Evolutionary conservation across 306 rosid genomes (phyloP).

Genomic region (Ammopiptanthus mongolicus): DNA sequence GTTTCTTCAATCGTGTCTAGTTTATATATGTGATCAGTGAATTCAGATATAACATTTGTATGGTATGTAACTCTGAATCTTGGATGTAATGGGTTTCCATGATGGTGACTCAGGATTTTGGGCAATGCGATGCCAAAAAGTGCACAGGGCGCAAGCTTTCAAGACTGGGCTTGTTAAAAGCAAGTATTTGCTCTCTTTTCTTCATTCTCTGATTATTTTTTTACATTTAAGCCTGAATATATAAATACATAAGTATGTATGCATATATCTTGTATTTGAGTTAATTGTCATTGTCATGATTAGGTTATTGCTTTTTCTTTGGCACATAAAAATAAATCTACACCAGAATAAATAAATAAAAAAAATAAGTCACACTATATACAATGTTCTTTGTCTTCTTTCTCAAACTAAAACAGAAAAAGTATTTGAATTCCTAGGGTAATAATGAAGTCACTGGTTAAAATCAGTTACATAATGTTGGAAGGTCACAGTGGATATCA

Average conservation of each 20-base stretch:
- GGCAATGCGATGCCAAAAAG: slow-evolving; percentile 87
- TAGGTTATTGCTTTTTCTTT: not conserved
- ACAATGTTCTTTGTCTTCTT: not conserved
- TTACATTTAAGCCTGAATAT: not conserved
- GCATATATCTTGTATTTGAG: not conserved
- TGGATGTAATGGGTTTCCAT: slow-evolving; percentile 21
- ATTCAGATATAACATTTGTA: not conserved
- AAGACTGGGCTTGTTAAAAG: slow-evolving; percentile 74
- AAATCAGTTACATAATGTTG: not conserved
- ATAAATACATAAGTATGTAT: not conserved
- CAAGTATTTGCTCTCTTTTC: slow-evolving; percentile 33
- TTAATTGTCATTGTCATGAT: not conserved
- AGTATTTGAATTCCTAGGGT: not conserved
- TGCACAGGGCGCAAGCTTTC: slow-evolving; percentile 97
- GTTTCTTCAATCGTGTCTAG: not conserved
- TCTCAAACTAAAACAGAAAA: not conserved
- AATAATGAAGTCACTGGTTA: not conserved
- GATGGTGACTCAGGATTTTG: slow-evolving; percentile 68
- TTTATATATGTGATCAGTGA: not conserved
- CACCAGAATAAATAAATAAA: too few species aligned
- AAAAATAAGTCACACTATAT: not conserved
- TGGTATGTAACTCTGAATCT: not conserved
- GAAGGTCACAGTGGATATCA: not conserved
- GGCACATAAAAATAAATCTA: not conserved
- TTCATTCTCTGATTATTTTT: not conserved